phyloP scores from a whole-genome alignment of 768 basidiomycete species.

The Amanita subjunquillea region DNA sequence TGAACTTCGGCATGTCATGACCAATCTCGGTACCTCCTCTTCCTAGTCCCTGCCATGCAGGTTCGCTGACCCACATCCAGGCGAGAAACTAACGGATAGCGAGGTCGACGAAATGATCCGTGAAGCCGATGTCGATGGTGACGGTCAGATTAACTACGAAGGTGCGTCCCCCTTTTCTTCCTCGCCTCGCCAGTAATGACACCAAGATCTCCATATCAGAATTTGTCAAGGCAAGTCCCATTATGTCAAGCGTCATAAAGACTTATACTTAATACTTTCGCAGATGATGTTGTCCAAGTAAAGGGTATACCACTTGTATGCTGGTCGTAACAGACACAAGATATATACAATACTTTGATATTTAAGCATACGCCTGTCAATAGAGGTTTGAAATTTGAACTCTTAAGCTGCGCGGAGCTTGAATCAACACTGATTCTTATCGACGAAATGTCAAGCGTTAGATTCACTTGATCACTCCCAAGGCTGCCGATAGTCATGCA shows the following conservation, averaged over 20 bases:
- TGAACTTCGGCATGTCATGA: constrained; percentile 19
- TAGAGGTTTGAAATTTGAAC: too few relatives aligned
- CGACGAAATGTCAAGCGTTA: background rate
- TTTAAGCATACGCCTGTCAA: too few relatives aligned
- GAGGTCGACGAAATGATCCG: constrained; percentile 24
- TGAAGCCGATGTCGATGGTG: constrained; percentile 40
- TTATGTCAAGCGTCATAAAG: background rate
- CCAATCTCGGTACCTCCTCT: constrained; percentile 14
- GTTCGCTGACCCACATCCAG: constrained; percentile 7
- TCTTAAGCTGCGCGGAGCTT: background rate
- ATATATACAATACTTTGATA: too few relatives aligned
- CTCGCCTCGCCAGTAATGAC: background rate
- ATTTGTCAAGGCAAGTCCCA: constrained; percentile 18
- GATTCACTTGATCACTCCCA: background rate
- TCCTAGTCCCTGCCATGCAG: background rate
- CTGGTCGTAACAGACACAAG: background rate
- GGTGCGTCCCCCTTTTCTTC: constrained; percentile 26
- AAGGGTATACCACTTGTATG: background rate
- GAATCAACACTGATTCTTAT: background rate
- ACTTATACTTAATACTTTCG: background rate
- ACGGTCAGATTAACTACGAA: constrained; percentile 69
- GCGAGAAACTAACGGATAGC: constrained; percentile 20
- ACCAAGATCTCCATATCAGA: constrained; percentile 10
- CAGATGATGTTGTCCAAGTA: constrained; percentile 26
- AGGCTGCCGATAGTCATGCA: background rate